Conservation (phyloP, 805 yeast genomes). For the Ogataea methanolica region DNA sequence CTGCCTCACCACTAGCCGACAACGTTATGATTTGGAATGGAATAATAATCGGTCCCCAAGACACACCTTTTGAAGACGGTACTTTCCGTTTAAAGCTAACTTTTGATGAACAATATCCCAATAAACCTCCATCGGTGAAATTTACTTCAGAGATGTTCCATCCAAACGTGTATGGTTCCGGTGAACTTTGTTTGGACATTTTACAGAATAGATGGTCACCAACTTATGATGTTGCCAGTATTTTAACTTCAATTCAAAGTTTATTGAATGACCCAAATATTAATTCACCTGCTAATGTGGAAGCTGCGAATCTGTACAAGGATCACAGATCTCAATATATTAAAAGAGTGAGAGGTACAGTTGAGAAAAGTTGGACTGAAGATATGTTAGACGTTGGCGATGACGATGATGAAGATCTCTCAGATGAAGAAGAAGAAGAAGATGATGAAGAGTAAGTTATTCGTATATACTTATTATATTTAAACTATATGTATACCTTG, state of each 20-base stretch:
- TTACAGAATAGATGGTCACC: slow-evolving; percentile 98
- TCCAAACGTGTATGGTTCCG: slow-evolving; percentile 94
- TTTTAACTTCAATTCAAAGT: slow-evolving; percentile 87
- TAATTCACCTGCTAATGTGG: slow-evolving; percentile 95
- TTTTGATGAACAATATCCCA: slow-evolving; percentile 96
- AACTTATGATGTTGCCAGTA: slow-evolving; percentile 94
- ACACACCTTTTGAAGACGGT: slow-evolving; percentile 97
- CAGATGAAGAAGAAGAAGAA: slow-evolving; percentile 24
- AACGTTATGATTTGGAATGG: slow-evolving; percentile 99
- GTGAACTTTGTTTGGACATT: slow-evolving; percentile 93
- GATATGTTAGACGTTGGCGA: slow-evolving; percentile 60
- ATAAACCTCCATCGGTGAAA: slow-evolving; percentile 91
- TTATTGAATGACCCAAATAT: slow-evolving; percentile 94
- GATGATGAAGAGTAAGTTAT: slow-evolving; percentile 9
- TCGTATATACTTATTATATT: not conserved
- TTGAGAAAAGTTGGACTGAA: slow-evolving; percentile 91
- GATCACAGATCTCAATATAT: slow-evolving; percentile 92
- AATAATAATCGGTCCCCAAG: slow-evolving; percentile 95
- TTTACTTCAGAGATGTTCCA: slow-evolving; percentile 95
- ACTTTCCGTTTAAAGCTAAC: slow-evolving; percentile 82
- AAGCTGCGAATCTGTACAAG: slow-evolving; percentile 91
- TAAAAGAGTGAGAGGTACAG: slow-evolving; percentile 90
- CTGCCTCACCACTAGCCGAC: slow-evolving; percentile 95
- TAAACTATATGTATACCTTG: no score
- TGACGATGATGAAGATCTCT: slow-evolving; percentile 35